These are phyloP conservation scores for Torulaspora microellipsoides DNA, from an alignment of 805 yeast genomes.

Conservation along the genomic window DNA sequence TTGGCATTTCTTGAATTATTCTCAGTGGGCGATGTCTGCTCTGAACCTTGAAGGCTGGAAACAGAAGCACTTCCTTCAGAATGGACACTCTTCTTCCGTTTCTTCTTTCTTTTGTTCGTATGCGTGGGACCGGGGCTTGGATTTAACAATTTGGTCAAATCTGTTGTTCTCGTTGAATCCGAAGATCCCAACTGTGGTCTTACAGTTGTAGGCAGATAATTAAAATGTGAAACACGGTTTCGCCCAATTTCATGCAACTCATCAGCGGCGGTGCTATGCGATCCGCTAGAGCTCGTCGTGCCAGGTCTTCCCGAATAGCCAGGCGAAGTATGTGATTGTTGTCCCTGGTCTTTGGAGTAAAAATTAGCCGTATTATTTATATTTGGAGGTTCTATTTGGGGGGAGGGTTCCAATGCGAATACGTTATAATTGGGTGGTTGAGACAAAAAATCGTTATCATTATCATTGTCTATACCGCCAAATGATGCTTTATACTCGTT, in stretches of 20 bases:
- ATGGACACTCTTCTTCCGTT: constrained; percentile 12
- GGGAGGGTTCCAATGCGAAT: constrained; percentile 20
- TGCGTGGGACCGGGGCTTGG: constrained; percentile 15
- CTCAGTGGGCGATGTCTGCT: constrained; percentile 8
- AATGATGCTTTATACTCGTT: constrained; percentile 9
- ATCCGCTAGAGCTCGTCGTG: constrained; percentile 19
- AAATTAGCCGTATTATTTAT: background rate
- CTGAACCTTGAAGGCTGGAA: constrained; percentile 5
- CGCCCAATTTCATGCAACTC: constrained; percentile 45
- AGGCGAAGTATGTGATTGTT: constrained; percentile 4
- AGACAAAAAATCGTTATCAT: constrained; percentile 19
- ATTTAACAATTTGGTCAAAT: constrained; percentile 44
- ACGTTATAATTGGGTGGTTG: constrained; percentile 21
- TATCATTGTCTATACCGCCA: constrained; percentile 2
- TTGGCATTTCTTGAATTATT: constrained; percentile 1
- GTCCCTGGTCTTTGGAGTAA: background rate
- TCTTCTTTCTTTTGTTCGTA: constrained; percentile 7
- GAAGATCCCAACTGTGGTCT: constrained; percentile 68
- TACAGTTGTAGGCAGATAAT: constrained; percentile 68
- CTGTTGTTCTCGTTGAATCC: constrained; percentile 43
- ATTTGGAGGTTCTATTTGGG: constrained; percentile 7
- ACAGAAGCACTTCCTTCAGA: constrained; percentile 7
- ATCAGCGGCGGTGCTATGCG: constrained; percentile 22
- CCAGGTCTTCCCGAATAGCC: constrained; percentile 8
- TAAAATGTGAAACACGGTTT: constrained; percentile 64